Evolutionary conservation across 805 yeast species (phyloP).

Genomic region (Ogataea neopini): DNA sequence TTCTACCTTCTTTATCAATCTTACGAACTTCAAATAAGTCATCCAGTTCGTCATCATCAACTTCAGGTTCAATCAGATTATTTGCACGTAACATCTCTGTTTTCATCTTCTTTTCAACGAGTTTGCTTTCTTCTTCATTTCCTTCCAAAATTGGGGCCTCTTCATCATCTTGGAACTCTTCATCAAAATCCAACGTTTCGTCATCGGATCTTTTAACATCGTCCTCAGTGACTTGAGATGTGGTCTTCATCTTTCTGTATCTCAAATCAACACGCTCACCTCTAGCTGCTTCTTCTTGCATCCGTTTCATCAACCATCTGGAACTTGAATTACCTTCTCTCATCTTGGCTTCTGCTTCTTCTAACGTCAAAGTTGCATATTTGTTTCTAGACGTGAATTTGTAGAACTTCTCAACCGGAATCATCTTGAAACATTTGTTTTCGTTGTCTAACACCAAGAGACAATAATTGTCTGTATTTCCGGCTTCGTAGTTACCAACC

Average conservation of each 20-base stretch:
- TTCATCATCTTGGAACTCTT: slow-evolving; percentile 97
- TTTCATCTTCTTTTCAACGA: slow-evolving; percentile 81
- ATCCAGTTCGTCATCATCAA: slow-evolving; percentile 65
- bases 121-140: slow-evolving; percentile 90
- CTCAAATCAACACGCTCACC: slow-evolving; percentile 53
- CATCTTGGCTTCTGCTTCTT: slow-evolving; percentile 96
- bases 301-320: slow-evolving; percentile 93
- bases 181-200: slow-evolving; percentile 92
- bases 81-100: slow-evolving; percentile 83
- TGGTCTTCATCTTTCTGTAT: slow-evolving; percentile 45
- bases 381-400: slow-evolving; percentile 90
- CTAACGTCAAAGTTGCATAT: slow-evolving; percentile 89
- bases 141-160: slow-evolving; percentile 98
- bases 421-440: slow-evolving; percentile 76
- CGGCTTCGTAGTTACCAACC: slow-evolving; percentile 96
- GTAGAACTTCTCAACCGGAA: slow-evolving; percentile 94
- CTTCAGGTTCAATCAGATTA: slow-evolving; percentile 63
- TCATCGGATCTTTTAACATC: slow-evolving; percentile 63
- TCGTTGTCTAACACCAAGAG: slow-evolving; percentile 80
- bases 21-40: slow-evolving; percentile 69
- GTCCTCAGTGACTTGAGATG: slow-evolving; percentile 33
- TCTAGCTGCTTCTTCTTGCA: slow-evolving; percentile 64
- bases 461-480: slow-evolving; percentile 80
- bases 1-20: slow-evolving; percentile 89
- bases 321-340: slow-evolving; percentile 72